A percentile compares a stretch with the other conserved stretches of the same genome.
Evolutionary conservation across 2,329 filamentous ascomycete species (phyloP).

Genomic region (Coniosporium tulheliwenetii): DNA sequence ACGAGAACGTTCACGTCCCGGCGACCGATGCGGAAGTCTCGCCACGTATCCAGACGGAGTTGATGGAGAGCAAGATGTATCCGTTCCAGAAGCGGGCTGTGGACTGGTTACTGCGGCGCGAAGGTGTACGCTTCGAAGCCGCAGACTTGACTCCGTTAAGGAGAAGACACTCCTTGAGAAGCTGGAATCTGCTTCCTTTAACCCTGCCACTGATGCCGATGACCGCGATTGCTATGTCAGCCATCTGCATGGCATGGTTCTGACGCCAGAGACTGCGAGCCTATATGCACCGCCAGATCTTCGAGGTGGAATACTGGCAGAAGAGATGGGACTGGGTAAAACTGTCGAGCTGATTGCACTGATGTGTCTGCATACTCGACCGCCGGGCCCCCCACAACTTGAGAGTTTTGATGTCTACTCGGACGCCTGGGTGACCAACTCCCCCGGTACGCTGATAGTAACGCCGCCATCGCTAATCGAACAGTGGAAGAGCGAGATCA

Average conservation of each 20-base stretch:
- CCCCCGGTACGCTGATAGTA: slow-evolving; percentile 45
- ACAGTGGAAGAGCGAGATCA: slow-evolving; percentile 48
- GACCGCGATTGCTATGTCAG: slow-evolving; percentile 40
- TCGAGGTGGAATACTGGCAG: slow-evolving; percentile 51
- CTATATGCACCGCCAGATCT: slow-evolving; percentile 20
- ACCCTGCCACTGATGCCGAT: slow-evolving; percentile 25
- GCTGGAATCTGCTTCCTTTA: slow-evolving; percentile 25
- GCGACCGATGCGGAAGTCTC: slow-evolving; percentile 21
- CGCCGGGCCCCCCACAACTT: slow-evolving; percentile 13
- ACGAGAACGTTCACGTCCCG: slow-evolving; percentile 52
- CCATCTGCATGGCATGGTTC: slow-evolving; percentile 43
- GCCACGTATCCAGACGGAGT: slow-evolving; percentile 12
- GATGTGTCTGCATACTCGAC: slow-evolving; percentile 45
- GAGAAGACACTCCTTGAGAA: slow-evolving; percentile 4
- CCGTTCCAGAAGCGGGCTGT: slow-evolving; percentile 59
- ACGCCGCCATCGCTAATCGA: slow-evolving; percentile 44
- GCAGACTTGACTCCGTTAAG: not conserved
- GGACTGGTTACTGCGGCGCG: slow-evolving; percentile 52
- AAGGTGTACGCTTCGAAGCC: slow-evolving; percentile 38
- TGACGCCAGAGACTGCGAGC: slow-evolving; percentile 1
- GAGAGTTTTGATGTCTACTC: not conserved
- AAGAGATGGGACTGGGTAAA: slow-evolving; percentile 76
- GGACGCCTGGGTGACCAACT: slow-evolving; percentile 24
- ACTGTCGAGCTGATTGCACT: slow-evolving; percentile 61
- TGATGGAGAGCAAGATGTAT: slow-evolving; percentile 35